phyloP scores from a whole-genome alignment of 2,329 filamentous ascomycete species.

The Lecanoromycetidae sp. region DNA sequence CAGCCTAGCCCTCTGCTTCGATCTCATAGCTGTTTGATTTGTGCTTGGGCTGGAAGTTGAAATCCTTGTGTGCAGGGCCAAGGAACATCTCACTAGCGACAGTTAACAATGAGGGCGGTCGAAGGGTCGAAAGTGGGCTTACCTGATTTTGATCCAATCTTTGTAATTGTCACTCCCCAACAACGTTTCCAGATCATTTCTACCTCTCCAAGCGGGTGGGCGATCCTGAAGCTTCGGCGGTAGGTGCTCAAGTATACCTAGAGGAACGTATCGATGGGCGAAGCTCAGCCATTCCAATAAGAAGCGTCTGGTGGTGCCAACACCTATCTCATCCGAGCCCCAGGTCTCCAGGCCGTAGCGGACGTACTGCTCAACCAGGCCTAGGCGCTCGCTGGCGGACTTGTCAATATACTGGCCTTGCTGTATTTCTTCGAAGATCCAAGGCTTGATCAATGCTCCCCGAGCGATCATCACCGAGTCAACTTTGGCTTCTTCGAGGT shows the following conservation, averaged over 20 bases:
- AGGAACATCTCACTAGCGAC: conserved; percentile 82
- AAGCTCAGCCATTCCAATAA: conserved; percentile 94
- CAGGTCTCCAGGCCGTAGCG: conserved; percentile 86
- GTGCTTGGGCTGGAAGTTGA: conserved; percentile 94
- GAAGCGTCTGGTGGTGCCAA: conserved; percentile 84
- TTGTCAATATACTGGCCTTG: conserved; percentile 92
- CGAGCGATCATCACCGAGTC: conserved; percentile 97
- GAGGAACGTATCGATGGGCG: conserved; percentile 76
- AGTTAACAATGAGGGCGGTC: conserved; percentile 6
- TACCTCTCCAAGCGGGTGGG: conserved; percentile 68
- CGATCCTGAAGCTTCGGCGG: conserved; percentile 83
- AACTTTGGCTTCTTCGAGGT: conserved; percentile 65
- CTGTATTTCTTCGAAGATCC: conserved; percentile 95
- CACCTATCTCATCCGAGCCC: conserved; percentile 88
- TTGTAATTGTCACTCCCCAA: conserved; percentile 82
- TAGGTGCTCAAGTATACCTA: conserved; percentile 77
- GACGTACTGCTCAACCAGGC: conserved; percentile 77
- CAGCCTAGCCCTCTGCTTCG: conserved; percentile 54
- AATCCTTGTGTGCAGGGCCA: conserved; percentile 76
- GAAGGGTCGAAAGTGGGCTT: conserved; percentile 30
- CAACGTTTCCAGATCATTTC: conserved; percentile 88
- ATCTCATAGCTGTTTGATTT: conserved; percentile 86
- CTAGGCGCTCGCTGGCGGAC: conserved; percentile 71
- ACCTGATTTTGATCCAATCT: conserved; percentile 99
- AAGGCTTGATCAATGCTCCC: conserved; percentile 91